Percentiles rank a stretch among this genome's conserved stretches.
These are phyloP conservation scores for Dimargaris xerosporica DNA, from an alignment of 192 early-diverging fungal genomes.

Conservation along the genomic window DNA sequence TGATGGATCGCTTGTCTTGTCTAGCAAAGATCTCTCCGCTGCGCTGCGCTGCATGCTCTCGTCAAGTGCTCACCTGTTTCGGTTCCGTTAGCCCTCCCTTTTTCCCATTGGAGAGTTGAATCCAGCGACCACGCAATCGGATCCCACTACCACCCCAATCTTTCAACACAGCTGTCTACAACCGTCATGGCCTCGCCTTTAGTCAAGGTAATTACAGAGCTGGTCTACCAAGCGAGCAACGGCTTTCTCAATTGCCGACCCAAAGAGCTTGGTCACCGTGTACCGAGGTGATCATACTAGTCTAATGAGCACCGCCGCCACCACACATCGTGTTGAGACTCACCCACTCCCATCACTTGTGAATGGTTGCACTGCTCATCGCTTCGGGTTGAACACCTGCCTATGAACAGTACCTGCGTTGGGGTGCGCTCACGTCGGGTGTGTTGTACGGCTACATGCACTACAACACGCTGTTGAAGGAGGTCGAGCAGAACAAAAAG, in stretches of 20 bases:
- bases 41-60: not conserved
- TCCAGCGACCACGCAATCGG: not conserved
- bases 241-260: too few relatives aligned
- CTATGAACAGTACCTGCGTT: constrained; percentile 34
- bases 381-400: not conserved
- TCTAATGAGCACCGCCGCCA: too few relatives aligned
- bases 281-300: too few relatives aligned
- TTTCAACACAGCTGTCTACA: not conserved
- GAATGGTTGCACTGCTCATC: not conserved
- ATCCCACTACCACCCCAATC: too few relatives aligned
- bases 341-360: not conserved
- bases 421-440: constrained; percentile 37
- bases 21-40: not conserved
- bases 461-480: constrained; percentile 29
- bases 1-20: not conserved
- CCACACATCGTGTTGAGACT: too few relatives aligned
- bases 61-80: not conserved
- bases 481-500: constrained; percentile 27
- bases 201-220: not conserved
- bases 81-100: not conserved
- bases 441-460: constrained; percentile 38
- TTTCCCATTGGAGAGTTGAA: not conserved
- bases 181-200: not conserved
- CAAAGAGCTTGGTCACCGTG: too few relatives aligned
- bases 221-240: too few relatives aligned